Evolutionary conservation across 257 asterid species (phyloP).

Genomic region (Fraxinus excelsior): DNA sequence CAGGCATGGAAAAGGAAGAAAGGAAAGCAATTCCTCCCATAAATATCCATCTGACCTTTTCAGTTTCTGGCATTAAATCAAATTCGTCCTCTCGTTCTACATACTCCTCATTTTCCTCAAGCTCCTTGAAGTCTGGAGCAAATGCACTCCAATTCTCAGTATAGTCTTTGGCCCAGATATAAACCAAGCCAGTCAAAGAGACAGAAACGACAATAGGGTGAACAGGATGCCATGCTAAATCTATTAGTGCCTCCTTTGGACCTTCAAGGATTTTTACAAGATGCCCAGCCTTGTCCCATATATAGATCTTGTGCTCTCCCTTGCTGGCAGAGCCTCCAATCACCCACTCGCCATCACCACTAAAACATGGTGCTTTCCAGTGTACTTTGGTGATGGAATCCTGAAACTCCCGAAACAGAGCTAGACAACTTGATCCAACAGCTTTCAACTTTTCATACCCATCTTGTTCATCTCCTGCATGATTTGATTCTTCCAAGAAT

Average conservation of each 20-base stretch:
- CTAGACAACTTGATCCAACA: slow-evolving; percentile 68
- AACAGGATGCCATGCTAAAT: slow-evolving; percentile 95
- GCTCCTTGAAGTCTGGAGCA: slow-evolving; percentile 95
- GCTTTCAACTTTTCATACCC: slow-evolving; percentile 63
- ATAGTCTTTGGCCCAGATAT: slow-evolving; percentile 97
- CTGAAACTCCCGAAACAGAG: slow-evolving; percentile 76
- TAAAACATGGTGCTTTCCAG: slow-evolving; percentile 95
- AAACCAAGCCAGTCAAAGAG: slow-evolving; percentile 78
- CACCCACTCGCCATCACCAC: slow-evolving; percentile 98
- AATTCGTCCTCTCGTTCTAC: slow-evolving; percentile 91
- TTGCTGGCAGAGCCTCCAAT: slow-evolving; percentile 92
- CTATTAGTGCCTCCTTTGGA: slow-evolving; percentile 86
- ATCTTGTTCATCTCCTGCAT: slow-evolving; percentile 46
- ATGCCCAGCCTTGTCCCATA: slow-evolving; percentile 93
- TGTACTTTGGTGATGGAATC: slow-evolving; percentile 87
- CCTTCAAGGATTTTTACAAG: slow-evolving; percentile 96
- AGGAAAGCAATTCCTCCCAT: not conserved
- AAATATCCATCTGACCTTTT: slow-evolving; percentile 47
- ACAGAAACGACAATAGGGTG: slow-evolving; percentile 84
- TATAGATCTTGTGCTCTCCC: slow-evolving; percentile 97
- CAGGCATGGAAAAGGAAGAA: not conserved
- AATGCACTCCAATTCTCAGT: slow-evolving; percentile 98
- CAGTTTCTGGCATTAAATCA: slow-evolving; percentile 73
- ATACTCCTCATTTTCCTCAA: slow-evolving; percentile 94
- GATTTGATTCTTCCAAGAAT: slow-evolving; percentile 41